Evolutionary conservation across 169 alveolate species (phyloP).

Genomic region (Eimeria acervulina): DNA sequence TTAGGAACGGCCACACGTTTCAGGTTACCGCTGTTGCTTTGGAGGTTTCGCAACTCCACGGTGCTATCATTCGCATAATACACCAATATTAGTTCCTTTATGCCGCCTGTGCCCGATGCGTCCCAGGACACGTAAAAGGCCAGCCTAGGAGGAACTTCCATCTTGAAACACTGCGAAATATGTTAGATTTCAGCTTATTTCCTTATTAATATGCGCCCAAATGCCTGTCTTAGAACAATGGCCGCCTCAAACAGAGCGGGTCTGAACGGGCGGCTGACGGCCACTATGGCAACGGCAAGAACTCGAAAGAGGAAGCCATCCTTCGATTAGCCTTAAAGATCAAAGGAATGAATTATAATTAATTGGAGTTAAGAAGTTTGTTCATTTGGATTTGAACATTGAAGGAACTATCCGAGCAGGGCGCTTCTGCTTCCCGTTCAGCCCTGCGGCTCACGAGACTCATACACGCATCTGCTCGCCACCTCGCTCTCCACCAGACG

Average conservation of each 20-base stretch:
- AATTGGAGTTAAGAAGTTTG: neutral
- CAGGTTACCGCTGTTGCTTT: conserved; percentile 5
- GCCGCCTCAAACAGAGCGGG: neutral
- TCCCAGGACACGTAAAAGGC: conserved; percentile 61
- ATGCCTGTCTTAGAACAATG: neutral
- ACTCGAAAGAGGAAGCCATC: neutral
- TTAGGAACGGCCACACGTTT: conserved; percentile 45
- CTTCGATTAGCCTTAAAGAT: too few relatives aligned
- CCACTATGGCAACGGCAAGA: neutral
- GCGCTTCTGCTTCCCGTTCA: conserved; percentile 5
- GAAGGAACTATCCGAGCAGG: neutral
- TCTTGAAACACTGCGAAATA: neutral
- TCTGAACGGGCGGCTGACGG: neutral
- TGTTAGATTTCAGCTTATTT: neutral
- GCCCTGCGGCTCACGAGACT: conserved; percentile 27
- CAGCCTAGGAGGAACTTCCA: conserved; percentile 34
- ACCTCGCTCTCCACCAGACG: neutral
- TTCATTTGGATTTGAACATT: neutral
- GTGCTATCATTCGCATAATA: conserved; percentile 57
- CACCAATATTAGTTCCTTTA: conserved; percentile 35
- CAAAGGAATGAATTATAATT: neutral
- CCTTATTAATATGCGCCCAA: neutral
- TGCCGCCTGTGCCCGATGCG: conserved; percentile 57
- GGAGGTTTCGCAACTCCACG: neutral
- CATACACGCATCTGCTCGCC: conserved; percentile 15